A percentile compares a stretch with the other conserved stretches of the same genome.
These are phyloP conservation scores for Garcia nutans DNA, from an alignment of 345 rosid species.

Conservation along the genomic window DNA sequence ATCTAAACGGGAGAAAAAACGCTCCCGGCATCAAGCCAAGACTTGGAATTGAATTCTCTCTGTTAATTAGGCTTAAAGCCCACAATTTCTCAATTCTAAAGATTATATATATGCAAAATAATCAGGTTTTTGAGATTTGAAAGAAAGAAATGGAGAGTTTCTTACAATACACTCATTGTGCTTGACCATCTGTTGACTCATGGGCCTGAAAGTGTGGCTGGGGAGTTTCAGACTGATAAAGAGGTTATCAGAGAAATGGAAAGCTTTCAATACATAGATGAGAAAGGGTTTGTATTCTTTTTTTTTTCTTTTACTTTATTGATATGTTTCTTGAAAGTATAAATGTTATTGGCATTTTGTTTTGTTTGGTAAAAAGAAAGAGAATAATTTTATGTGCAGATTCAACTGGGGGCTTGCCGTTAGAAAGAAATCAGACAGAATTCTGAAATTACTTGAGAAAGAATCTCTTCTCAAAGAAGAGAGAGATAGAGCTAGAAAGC, in stretches of 20 bases:
- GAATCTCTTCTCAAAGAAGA: constrained; percentile 69
- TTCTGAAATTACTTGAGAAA: constrained; percentile 61
- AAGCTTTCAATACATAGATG: constrained; percentile 68
- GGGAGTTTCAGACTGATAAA: constrained; percentile 66
- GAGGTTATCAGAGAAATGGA: constrained; percentile 51
- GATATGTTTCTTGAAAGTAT: neutral
- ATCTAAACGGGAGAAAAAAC: too few relatives aligned
- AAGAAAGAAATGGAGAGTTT: constrained; percentile 70
- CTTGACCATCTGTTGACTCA: constrained; percentile 86
- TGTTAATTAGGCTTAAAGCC: too few relatives aligned
- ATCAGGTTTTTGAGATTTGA: constrained; percentile 69
- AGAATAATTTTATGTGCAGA: constrained; percentile 33
- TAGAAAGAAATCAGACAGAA: constrained; percentile 69
- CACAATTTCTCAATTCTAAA: too few relatives aligned
- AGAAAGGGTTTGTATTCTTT: constrained; percentile 60
- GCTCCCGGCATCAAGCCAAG: too few relatives aligned
- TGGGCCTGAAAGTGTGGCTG: constrained; percentile 85
- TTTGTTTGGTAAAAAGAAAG: too few relatives aligned
- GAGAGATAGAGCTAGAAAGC: constrained; percentile 71
- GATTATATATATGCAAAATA: neutral
- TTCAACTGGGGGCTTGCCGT: constrained; percentile 91
- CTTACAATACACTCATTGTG: constrained; percentile 68
- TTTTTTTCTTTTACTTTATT: too few relatives aligned
- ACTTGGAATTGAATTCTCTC: too few relatives aligned
- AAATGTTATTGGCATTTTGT: neutral